Conservation (phyloP, 2,329 filamentous ascomycete genomes). For the Trichocomaceae sp. region DNA sequence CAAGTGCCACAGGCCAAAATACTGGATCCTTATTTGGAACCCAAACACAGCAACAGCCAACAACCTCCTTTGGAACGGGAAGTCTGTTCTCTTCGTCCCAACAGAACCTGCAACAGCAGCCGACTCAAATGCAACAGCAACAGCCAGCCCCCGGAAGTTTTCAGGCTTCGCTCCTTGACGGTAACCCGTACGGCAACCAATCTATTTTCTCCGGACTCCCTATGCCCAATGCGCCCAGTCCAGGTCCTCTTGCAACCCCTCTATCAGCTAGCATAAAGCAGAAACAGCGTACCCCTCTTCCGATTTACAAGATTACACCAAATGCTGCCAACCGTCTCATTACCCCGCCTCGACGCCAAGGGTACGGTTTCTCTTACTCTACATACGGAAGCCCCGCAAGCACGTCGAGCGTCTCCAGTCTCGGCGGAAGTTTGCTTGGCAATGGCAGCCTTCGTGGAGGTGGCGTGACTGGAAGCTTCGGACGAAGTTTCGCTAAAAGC, state of each 20-base stretch:
- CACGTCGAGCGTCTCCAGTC: constrained; percentile 61
- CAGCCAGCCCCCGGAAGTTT: constrained; percentile 45
- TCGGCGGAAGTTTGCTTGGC: constrained; percentile 59
- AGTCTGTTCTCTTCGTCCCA: constrained; percentile 51
- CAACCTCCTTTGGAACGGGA: constrained; percentile 28
- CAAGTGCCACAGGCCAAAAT: constrained; percentile 21
- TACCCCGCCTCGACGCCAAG: constrained; percentile 72
- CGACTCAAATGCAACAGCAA: constrained; percentile 47
- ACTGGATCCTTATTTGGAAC: constrained; percentile 54
- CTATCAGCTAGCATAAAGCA: constrained; percentile 69
- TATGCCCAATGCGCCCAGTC: constrained; percentile 58
- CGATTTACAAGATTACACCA: constrained; percentile 81
- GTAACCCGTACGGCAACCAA: constrained; percentile 83
- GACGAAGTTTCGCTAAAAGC: constrained; percentile 73
- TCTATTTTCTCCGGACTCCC: constrained; percentile 73
- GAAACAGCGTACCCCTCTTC: constrained; percentile 71
- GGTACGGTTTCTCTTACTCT: constrained; percentile 89
- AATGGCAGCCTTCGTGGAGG: constrained; percentile 29
- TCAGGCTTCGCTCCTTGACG: constrained; percentile 71
- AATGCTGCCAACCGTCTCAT: constrained; percentile 70
- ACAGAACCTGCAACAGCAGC: constrained; percentile 47
- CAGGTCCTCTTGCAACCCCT: constrained; percentile 86
- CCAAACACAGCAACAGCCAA: constrained; percentile 30
- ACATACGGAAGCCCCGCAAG: constrained; percentile 78
- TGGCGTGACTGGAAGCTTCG: constrained; percentile 49